A percentile compares a stretch with the other conserved stretches of the same genome.
These are phyloP conservation scores for Colletotrichum trifolii DNA, from an alignment of 2,329 filamentous ascomycete genomes.

Conservation along the genomic window DNA sequence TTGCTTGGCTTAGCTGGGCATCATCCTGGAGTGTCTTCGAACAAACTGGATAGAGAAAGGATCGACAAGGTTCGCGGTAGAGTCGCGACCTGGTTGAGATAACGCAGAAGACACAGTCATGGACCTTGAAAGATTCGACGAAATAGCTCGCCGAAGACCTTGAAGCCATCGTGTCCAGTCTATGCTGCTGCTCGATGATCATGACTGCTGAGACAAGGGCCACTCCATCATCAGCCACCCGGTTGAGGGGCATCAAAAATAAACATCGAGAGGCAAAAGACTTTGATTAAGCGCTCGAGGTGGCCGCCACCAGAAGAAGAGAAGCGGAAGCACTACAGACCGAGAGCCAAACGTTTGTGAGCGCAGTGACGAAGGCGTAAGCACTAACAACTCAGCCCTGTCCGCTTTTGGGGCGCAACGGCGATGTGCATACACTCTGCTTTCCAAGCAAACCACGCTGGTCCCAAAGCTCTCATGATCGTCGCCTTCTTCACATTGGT, in stretches of 20 bases:
- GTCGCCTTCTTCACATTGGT: slow-evolving; percentile 4
- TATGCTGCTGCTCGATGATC: too few relatives aligned
- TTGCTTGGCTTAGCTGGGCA: slow-evolving; percentile 15
- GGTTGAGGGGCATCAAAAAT: background rate
- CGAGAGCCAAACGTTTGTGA: slow-evolving; percentile 6
- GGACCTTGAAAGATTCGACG: too few relatives aligned
- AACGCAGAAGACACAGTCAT: too few relatives aligned
- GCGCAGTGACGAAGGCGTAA: slow-evolving; percentile 22
- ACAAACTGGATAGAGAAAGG: slow-evolving; percentile 2
- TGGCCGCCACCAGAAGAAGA: slow-evolving; percentile 1
- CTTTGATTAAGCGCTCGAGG: background rate
- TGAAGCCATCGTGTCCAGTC: slow-evolving; percentile 7
- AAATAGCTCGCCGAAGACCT: background rate
- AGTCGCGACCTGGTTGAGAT: background rate
- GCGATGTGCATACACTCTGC: background rate
- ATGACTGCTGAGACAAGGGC: too few relatives aligned
- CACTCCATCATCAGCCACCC: background rate
- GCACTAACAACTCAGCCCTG: slow-evolving; percentile 32
- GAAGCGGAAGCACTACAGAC: slow-evolving; percentile 10
- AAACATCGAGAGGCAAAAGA: background rate
- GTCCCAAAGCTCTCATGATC: background rate
- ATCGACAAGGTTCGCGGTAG: slow-evolving; percentile 5
- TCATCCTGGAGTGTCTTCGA: background rate
- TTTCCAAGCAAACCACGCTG: background rate
- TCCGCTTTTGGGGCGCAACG: slow-evolving; percentile 13